Evolutionary conservation across 148 eudicot genomes (phyloP).

Genomic region (Polygonum maritimum): DNA sequence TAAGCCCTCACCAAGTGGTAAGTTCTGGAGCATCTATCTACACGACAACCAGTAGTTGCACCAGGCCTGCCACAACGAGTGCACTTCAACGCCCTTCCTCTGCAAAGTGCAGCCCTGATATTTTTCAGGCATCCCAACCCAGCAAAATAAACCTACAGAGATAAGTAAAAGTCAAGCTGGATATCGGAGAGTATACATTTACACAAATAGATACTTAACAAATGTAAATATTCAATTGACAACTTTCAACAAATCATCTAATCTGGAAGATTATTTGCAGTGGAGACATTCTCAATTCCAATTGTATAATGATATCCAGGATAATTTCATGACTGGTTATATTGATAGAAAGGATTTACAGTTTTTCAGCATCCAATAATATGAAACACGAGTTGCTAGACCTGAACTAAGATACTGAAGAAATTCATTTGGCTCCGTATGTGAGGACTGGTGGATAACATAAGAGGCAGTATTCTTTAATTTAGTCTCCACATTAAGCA

Average conservation of each 20-base stretch:
- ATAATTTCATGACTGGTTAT: neutral
- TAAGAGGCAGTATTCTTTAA: neutral
- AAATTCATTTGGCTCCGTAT: neutral
- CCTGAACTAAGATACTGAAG: neutral
- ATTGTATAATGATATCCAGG: neutral
- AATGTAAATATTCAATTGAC: neutral
- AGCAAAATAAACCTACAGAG: conserved; percentile 86
- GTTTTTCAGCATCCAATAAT: neutral
- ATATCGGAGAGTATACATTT: neutral
- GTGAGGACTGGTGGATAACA: neutral
- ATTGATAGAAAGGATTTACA: neutral
- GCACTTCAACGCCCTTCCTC: conserved; percentile 89
- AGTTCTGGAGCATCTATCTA: conserved; percentile 96
- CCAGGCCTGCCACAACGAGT: conserved; percentile 89
- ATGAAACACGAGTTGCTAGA: neutral
- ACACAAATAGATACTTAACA: neutral
- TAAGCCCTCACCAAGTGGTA: conserved; percentile 72
- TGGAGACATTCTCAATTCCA: neutral
- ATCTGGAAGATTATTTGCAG: neutral
- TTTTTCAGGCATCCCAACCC: conserved; percentile 91
- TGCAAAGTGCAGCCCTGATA: conserved; percentile 90
- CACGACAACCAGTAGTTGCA: conserved; percentile 98
- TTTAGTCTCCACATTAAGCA: neutral
- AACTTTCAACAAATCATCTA: neutral
- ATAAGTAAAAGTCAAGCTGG: conserved; percentile 15